phyloP scores from a whole-genome alignment of 768 basidiomycete genomes.

The Kwoniella botswanensis region DNA sequence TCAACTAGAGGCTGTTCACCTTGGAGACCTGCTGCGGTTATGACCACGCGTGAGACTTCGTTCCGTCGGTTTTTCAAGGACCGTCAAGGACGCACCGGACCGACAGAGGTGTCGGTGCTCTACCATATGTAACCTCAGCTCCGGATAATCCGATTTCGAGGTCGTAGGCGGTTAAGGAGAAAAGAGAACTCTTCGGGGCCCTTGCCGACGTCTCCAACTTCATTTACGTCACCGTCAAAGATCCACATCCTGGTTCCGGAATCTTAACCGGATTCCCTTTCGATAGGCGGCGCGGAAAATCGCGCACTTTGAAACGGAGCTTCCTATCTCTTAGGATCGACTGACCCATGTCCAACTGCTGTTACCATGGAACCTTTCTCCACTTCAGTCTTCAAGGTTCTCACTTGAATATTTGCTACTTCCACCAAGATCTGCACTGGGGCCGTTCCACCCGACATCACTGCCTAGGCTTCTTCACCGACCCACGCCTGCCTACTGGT shows the following conservation, averaged over 20 bases:
- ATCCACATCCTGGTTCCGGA: constrained; percentile 72
- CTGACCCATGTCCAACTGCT: constrained; percentile 85
- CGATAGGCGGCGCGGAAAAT: constrained; percentile 66
- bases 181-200: constrained; percentile 79
- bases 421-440: constrained; percentile 87
- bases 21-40: constrained; percentile 77
- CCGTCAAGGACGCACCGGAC: constrained; percentile 75
- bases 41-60: constrained; percentile 73
- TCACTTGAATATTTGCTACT: constrained; percentile 88
- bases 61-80: constrained; percentile 82
- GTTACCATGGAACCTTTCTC: constrained; percentile 86
- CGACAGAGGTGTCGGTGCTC: constrained; percentile 71
- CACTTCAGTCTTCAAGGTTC: constrained; percentile 86
- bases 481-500: constrained; percentile 68
- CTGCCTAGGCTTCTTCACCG: constrained; percentile 78
- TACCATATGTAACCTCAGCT: constrained; percentile 75
- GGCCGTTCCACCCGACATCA: constrained; percentile 74
- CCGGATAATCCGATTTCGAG: constrained; percentile 76
- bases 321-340: constrained; percentile 81
- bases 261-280: constrained; percentile 73
- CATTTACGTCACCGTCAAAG: constrained; percentile 67
- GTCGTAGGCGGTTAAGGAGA: constrained; percentile 69
- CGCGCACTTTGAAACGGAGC: constrained; percentile 72
- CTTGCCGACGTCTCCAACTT: constrained; percentile 67
- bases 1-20: constrained; percentile 81